Base-by-base conservation (phyloP, 352 stramenopile species). In the Phytopythium helicoides region DNA sequence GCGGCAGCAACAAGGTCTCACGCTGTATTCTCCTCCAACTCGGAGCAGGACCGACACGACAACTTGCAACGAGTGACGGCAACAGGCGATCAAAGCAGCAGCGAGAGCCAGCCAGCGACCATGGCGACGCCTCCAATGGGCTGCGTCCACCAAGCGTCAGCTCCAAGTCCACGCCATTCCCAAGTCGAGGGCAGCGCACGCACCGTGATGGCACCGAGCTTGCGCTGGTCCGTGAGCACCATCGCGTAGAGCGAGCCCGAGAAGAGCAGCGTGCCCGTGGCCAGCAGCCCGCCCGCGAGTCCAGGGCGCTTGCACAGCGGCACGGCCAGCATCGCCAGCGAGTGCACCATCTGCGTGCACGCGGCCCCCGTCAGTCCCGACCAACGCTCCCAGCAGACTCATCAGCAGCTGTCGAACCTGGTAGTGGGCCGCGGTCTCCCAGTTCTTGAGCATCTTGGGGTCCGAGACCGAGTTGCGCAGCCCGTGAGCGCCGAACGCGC, bases 391-490 rank as follows among this genome's bases (percentile, higher is more conserved):
- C n/a, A n/a, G n/a, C n/a, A n/a, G n/a, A n/a, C n/a, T n/a, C n/a
- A n/a, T n/a, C n/a, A n/a, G n/a, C n/a, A n/a, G n/a, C n/a, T n/a
- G n/a, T n/a, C n/a, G n/a, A 28, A 91, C 75, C n/a, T 94, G 84
- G 56, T 94, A 94, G 28, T 92, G 76, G 0, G 84, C 70, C 1
- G 80, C 84, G 0, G 81, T 92, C 54, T 91, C 78, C 84, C 84
- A 94, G 58, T 79, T 92, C 71, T 94, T 92, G 56, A 92, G 62
- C 58, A 92, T 68, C 56, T 88, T 77, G 22, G 80, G 77, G 47
- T 94, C 80, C 54, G 76, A 87, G 28, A 92, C 68, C 34, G 58
- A 68, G 25, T 62, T 62, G 64, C 91, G 73, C 38, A 94, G 62
- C 14, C 64, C 81, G 46, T 94, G 84, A 16, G 84, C 81, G 31